Evolutionary conservation across 2,329 filamentous ascomycete genomes (phyloP).

Genomic region (Botrytis deweyae): DNA sequence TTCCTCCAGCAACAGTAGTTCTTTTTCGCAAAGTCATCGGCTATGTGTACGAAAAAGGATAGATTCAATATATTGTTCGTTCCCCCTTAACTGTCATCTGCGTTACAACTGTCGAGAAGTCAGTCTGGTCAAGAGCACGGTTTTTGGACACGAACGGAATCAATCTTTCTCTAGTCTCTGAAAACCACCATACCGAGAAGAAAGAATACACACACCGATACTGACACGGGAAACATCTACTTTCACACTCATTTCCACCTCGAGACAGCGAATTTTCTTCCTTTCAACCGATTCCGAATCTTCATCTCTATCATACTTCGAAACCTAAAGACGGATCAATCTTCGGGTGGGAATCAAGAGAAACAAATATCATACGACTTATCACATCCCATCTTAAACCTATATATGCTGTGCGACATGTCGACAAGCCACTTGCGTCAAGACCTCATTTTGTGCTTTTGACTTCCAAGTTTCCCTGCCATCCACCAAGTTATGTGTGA

Average conservation of each 20-base stretch:
- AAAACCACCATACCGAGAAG: slow-evolving; percentile 1
- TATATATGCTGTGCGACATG: slow-evolving; percentile 7
- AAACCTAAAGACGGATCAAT: not conserved
- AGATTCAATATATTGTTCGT: not conserved
- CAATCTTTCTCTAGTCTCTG: not conserved
- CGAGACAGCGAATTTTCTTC: not conserved
- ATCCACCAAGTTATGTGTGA: not conserved
- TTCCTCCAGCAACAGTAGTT: not conserved
- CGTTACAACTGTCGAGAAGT: not conserved
- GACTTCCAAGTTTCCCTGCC: not conserved
- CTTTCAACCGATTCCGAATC: not conserved
- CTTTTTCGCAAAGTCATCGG: not conserved
- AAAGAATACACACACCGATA: not conserved
- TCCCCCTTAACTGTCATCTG: not conserved
- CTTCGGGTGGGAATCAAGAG: not conserved
- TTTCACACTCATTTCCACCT: not conserved
- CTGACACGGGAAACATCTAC: not conserved
- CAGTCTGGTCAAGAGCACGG: not conserved
- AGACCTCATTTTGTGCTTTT: not conserved
- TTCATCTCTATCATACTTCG: not conserved
- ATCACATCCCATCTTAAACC: slow-evolving; percentile 12
- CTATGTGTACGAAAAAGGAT: not conserved
- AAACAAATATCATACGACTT: slow-evolving; percentile 9
- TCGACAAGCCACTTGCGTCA: slow-evolving; percentile 4
- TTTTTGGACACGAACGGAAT: not conserved